These are phyloP conservation scores for Haplographium delicatum DNA, from an alignment of 495 filamentous ascomycete species.

Conservation along the genomic window DNA sequence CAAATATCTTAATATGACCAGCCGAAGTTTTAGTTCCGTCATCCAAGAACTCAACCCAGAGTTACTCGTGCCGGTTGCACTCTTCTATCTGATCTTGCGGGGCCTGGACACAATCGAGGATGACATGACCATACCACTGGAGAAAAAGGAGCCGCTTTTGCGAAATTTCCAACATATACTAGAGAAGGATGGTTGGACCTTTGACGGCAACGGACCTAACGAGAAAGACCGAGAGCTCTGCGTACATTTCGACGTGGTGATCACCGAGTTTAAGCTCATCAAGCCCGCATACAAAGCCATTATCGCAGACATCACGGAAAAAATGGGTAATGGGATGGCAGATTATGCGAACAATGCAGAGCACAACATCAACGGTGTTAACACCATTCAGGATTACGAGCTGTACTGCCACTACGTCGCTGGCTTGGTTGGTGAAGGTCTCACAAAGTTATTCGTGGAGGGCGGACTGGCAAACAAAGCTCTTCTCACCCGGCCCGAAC, in stretches of 20 bases:
- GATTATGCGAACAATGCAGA: slow-evolving; percentile 84
- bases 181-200: slow-evolving; percentile 85
- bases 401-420: slow-evolving; percentile 97
- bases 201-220: slow-evolving; percentile 74
- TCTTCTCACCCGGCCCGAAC: slow-evolving; percentile 67
- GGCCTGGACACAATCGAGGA: slow-evolving; percentile 96
- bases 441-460: slow-evolving; percentile 88
- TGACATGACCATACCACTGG: slow-evolving; percentile 85
- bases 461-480: slow-evolving; percentile 81
- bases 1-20: slow-evolving; percentile 78
- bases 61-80: slow-evolving; percentile 76
- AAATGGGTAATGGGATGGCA: slow-evolving; percentile 99
- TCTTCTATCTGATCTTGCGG: slow-evolving; percentile 92
- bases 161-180: slow-evolving; percentile 73
- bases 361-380: slow-evolving; percentile 68
- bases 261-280: slow-evolving; percentile 82
- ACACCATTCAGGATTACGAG: slow-evolving; percentile 85
- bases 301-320: slow-evolving; percentile 88
- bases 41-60: slow-evolving; percentile 95
- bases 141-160: slow-evolving; percentile 80
- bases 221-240: slow-evolving; percentile 93
- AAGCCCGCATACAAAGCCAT: slow-evolving; percentile 79
- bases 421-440: slow-evolving; percentile 90
- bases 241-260: slow-evolving; percentile 83
- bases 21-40: slow-evolving; percentile 87